These are phyloP conservation scores for Babesia ovata DNA, from an alignment of 169 alveolate species.

Conservation along the genomic window DNA sequence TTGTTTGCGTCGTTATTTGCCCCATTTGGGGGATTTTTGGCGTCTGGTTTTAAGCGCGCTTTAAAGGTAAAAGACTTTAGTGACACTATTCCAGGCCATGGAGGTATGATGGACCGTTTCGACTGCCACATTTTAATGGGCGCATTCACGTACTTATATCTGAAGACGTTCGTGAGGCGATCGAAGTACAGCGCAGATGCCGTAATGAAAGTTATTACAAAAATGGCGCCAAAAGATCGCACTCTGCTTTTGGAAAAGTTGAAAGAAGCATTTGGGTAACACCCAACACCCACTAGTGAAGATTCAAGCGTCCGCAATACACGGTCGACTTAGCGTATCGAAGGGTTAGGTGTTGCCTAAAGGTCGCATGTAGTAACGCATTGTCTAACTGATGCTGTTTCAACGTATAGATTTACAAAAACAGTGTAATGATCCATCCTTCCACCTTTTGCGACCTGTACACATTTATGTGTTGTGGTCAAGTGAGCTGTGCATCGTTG, in stretches of 20 bases:
- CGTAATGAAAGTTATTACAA: constrained; percentile 42
- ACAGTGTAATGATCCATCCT: too few relatives aligned
- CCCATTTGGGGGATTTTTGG: constrained; percentile 99
- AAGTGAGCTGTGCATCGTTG: too few relatives aligned
- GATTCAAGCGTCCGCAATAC: background rate
- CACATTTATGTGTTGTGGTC: too few relatives aligned
- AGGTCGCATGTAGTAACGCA: too few relatives aligned
- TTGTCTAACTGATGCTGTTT: too few relatives aligned
- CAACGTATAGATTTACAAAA: too few relatives aligned
- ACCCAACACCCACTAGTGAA: background rate
- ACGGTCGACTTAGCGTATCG: too few relatives aligned
- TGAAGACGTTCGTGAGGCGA: constrained; percentile 70
- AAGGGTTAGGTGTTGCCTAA: too few relatives aligned
- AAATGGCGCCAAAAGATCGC: constrained; percentile 45
- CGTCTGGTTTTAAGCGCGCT: constrained; percentile 99
- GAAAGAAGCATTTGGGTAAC: constrained; percentile 34
- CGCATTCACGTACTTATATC: constrained; percentile 83
- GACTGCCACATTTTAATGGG: constrained; percentile 96
- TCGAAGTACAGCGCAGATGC: constrained; percentile 42
- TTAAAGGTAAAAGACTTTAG: constrained; percentile 97
- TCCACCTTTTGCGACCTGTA: too few relatives aligned
- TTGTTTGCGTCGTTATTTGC: constrained; percentile 95
- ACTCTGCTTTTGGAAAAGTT: constrained; percentile 29
- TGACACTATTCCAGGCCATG: constrained; percentile 99
- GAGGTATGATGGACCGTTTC: constrained; percentile 98